Evolutionary conservation across 345 rosid species (phyloP), one percentile per base, ranked within the genome.

Genomic region (Mercurialis annua): DNA sequence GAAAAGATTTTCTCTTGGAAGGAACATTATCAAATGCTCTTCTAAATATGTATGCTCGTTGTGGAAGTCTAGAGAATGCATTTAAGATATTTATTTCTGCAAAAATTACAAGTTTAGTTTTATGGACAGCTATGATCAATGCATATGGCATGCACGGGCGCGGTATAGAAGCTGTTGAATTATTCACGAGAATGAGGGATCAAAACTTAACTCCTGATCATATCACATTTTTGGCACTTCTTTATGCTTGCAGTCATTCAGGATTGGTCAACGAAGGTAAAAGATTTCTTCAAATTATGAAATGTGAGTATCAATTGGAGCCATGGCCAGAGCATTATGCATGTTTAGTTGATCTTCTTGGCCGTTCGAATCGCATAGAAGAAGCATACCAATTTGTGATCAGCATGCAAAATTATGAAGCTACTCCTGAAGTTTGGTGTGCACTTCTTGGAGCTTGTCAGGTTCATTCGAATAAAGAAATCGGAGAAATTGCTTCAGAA

Each of bases 261-360:
- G 93, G 97, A 75, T 69, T 90, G 73, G 76, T 80, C 29, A 59
- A 75, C 65, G 97, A 90, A 81, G 96, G 93, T 33, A 83, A 80
- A 82, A 69, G 66, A 49, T 66, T 83, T 59, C 72, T 86, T 66
- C 78, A 83, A 65, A 72, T 78, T 50, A 92, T 92, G 97, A 82
- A 76, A 80, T 46, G 43, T 62, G 73, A 85, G 49, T 86, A 82
- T 82, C 71, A 81, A 26, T 76, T 88, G 80, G 85, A 83, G 77
- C 94, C 98, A 65, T 90, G 97, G 96, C 89, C 90, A 50, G 90
- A 90, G 61, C 96, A 93, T 70, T 86, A 79, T 73, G 88, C 86
- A 59, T 87, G 94, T 72, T 59, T 90, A 75, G 92, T 92, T 65
- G 96, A 90, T 80, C 85, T 90, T 77, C 87, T 92, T 70, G 96